Evolutionary conservation across 345 rosid genomes (phyloP).

Genomic region (Sapria himalayana): DNA sequence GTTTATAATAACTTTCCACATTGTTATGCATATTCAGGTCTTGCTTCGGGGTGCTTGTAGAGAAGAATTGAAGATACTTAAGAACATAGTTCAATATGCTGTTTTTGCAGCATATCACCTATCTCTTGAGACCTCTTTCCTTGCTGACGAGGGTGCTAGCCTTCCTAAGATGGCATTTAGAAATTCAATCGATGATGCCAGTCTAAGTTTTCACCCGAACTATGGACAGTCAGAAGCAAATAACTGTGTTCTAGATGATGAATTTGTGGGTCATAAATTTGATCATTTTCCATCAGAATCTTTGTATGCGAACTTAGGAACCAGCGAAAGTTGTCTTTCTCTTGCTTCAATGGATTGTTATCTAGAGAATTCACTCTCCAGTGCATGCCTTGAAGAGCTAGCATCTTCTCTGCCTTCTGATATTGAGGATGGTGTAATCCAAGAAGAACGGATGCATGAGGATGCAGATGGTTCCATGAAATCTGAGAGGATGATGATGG

Average conservation of each 20-base stretch:
- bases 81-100: slow-evolving; percentile 72
- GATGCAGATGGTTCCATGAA: slow-evolving; percentile 19
- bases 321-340: slow-evolving; percentile 13
- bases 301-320: slow-evolving; percentile 19
- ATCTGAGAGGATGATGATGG: slow-evolving; percentile 19
- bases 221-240: slow-evolving; percentile 12
- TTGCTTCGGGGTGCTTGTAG: slow-evolving; percentile 52
- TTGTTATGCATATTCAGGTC: slow-evolving; percentile 26
- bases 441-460: slow-evolving; percentile 17
- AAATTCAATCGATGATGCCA: slow-evolving; percentile 17
- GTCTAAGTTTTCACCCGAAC: slow-evolving; percentile 17
- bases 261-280: slow-evolving; percentile 6
- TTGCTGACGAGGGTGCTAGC: slow-evolving; percentile 97
- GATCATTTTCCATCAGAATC: slow-evolving; percentile 22
- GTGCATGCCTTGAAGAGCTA: slow-evolving; percentile 16
- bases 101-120: slow-evolving; percentile 96
- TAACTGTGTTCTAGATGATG: slow-evolving; percentile 17
- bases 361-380: slow-evolving; percentile 15
- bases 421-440: slow-evolving; percentile 11
- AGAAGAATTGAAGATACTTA: slow-evolving; percentile 84
- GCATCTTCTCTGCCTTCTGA: slow-evolving; percentile 7
- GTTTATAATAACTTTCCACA: no score
- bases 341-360: slow-evolving; percentile 10
- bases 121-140: slow-evolving; percentile 86
- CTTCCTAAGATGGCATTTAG: slow-evolving; percentile 43